These are phyloP conservation scores for Carex cristatella DNA, from an alignment of 176 grass and related monocot species.

Conservation along the genomic window DNA sequence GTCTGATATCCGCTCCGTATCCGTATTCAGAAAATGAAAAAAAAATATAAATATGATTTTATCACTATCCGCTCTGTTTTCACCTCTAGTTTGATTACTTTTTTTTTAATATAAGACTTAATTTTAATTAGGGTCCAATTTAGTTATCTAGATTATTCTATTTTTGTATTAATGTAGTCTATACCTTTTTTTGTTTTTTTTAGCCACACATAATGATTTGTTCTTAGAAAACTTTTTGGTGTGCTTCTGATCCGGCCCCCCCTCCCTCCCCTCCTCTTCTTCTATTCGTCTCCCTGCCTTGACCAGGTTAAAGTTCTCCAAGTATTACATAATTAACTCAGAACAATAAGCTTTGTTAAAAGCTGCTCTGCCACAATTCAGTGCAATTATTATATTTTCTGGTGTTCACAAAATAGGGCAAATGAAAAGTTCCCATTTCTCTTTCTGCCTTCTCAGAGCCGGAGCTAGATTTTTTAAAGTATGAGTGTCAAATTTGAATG, in stretches of 20 bases:
- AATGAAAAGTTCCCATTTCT: no score
- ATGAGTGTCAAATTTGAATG: no score
- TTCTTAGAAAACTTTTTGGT: slow-evolving; percentile 1
- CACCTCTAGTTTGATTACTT: neutral
- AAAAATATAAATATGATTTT: no score
- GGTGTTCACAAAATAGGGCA: neutral
- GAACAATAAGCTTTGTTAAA: slow-evolving; percentile 20
- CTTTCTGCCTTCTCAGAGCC: no score
- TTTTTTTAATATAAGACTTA: neutral
- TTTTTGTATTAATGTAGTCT: neutral
- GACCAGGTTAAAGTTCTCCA: neutral
- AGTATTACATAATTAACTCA: slow-evolving; percentile 1
- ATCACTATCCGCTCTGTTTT: no score
- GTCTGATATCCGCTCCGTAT: no score
- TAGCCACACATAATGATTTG: slow-evolving; percentile 18
- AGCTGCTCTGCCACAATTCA: slow-evolving; percentile 3
- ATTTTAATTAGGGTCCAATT: neutral
- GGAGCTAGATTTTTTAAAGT: no score
- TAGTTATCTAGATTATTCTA: neutral
- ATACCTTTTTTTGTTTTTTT: neutral
- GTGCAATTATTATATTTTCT: slow-evolving; percentile 10
- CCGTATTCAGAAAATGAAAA: no score
- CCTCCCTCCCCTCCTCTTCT: neutral
- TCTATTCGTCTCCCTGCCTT: neutral
- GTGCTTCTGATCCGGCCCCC: neutral